These are phyloP conservation scores for Chaetomium olivaceum DNA, from an alignment of 2,329 filamentous ascomycete genomes.

Conservation along the genomic window DNA sequence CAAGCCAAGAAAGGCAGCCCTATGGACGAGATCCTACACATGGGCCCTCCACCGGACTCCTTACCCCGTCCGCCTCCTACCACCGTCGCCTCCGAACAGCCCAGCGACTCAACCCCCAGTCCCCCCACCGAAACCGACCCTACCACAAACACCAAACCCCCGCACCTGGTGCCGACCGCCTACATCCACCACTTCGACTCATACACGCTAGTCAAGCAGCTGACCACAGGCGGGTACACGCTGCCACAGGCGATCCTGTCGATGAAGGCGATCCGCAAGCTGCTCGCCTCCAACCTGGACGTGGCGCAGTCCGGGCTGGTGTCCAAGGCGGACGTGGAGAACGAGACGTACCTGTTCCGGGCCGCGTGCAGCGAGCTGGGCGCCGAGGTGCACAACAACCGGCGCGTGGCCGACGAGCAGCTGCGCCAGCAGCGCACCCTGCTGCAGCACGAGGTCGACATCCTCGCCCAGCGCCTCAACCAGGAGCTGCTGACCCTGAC, in stretches of 20 bases:
- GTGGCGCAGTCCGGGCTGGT: constrained; percentile 78
- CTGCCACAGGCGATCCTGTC: constrained; percentile 74
- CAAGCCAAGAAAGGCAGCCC: constrained; percentile 46
- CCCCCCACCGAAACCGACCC: constrained; percentile 4
- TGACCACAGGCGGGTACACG: constrained; percentile 71
- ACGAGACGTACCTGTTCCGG: constrained; percentile 90
- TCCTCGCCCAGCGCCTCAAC: constrained; percentile 77
- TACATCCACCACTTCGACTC: constrained; percentile 98
- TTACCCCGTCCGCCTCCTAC: not conserved
- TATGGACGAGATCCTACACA: constrained; percentile 52
- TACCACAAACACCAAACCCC: constrained; percentile 39
- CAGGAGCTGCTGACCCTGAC: constrained; percentile 81
- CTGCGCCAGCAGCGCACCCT: constrained; percentile 81
- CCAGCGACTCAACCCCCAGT: not conserved
- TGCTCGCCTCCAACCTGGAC: constrained; percentile 77
- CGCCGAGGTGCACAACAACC: constrained; percentile 79
- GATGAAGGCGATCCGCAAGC: constrained; percentile 86
- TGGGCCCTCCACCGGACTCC: constrained; percentile 36
- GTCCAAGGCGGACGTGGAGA: constrained; percentile 90
- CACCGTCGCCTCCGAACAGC: not conserved
- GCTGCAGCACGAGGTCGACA: constrained; percentile 94
- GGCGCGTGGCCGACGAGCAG: constrained; percentile 74
- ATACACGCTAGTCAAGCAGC: constrained; percentile 80
- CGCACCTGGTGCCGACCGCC: constrained; percentile 70
- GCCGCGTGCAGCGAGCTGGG: constrained; percentile 90